These are phyloP conservation scores for Crepidotus variabilis DNA, from an alignment of 768 basidiomycete species.

Conservation along the genomic window DNA sequence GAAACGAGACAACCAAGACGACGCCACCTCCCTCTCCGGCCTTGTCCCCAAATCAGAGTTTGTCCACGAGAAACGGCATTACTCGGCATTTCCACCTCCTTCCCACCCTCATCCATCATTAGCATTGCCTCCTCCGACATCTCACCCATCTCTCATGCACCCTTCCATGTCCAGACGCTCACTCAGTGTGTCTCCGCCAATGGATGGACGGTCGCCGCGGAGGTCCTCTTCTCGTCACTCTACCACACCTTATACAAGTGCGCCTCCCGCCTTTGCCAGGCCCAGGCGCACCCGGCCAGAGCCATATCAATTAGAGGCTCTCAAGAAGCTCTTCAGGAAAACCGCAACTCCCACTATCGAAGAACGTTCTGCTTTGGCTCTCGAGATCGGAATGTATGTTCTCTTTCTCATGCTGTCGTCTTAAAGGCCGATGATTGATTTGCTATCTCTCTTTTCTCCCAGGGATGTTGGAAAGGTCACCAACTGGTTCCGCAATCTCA, in stretches of 20 bases:
- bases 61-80: conserved; percentile 33
- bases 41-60: conserved; percentile 26
- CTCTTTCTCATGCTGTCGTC: conserved; percentile 8
- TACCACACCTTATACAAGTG: conserved; percentile 42
- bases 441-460: conserved; percentile 15
- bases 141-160: conserved; percentile 29
- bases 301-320: conserved; percentile 70
- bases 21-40: conserved; percentile 12
- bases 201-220: conserved; percentile 35
- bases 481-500: conserved; percentile 85
- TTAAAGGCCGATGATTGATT: conserved; percentile 11
- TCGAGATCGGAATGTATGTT: conserved; percentile 73
- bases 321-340: conserved; percentile 64
- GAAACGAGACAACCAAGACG: conserved; percentile 54
- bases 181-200: conserved; percentile 36
- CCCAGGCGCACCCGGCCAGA: conserved; percentile 76
- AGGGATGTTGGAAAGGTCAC: conserved; percentile 84
- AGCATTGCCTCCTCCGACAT: conserved; percentile 30
- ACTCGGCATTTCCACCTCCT: conserved; percentile 47
- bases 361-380: conserved; percentile 68
- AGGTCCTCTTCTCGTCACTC: conserved; percentile 35
- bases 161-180: conserved; percentile 31
- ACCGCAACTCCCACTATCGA: conserved; percentile 78
- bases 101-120: conserved; percentile 43
- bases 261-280: conserved; percentile 38